Evolutionary conservation across 345 rosid species (phyloP).

Genomic region (Abelmoschus esculentus): DNA sequence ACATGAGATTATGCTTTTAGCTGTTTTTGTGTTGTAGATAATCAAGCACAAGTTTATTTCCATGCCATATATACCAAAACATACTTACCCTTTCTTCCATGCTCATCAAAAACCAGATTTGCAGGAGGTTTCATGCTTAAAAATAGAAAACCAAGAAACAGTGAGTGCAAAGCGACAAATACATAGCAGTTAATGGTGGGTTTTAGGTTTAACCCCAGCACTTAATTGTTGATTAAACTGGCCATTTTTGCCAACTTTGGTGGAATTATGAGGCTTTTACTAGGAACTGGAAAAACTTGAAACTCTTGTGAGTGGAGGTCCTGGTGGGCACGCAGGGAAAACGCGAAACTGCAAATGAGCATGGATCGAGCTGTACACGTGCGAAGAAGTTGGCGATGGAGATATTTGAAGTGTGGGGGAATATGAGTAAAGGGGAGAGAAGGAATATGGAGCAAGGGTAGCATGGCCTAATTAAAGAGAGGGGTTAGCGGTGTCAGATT

Average conservation of each 20-base stretch:
- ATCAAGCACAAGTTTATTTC: not conserved
- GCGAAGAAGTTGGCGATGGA: constrained; percentile 18
- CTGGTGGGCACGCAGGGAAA: not conserved
- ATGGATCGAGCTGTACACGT: constrained; percentile 58
- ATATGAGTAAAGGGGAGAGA: constrained; percentile 9
- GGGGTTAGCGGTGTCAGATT: constrained; percentile 22
- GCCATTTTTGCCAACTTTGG: not conserved
- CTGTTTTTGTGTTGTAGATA: not conserved
- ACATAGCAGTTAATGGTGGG: not conserved
- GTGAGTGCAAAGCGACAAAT: not conserved
- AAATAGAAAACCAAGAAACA: not conserved
- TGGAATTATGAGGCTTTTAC: not conserved
- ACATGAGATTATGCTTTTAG: constrained; percentile 1
- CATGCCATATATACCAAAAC: constrained; percentile 4
- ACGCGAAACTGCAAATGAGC: constrained; percentile 15
- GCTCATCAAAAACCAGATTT: not conserved
- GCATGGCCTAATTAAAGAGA: constrained; percentile 6
- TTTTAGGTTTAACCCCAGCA: not conserved
- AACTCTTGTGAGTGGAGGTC: not conserved
- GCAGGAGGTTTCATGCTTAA: not conserved
- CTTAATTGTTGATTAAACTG: not conserved
- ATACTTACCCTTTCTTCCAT: not conserved
- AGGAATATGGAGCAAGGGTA: not conserved
- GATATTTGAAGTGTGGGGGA: not conserved
- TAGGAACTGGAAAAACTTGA: not conserved